Evolutionary conservation across 306 rosid genomes (phyloP), one percentile per base, ranked within the genome.

Genomic region (Citrullus colocynthis): DNA sequence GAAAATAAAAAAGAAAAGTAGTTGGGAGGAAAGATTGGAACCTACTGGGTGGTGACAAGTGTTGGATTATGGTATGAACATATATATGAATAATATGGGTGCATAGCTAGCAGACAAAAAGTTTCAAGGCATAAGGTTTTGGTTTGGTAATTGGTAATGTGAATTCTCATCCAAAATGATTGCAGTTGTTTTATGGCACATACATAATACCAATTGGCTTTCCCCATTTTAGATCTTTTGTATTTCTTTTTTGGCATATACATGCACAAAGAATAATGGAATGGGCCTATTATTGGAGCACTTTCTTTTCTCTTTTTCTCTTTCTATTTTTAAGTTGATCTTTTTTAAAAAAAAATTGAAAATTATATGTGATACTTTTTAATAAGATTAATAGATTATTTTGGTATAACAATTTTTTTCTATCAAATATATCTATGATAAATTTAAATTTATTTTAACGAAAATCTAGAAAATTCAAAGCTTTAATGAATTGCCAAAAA

Each of bases 221-320:
- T 64, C 6, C 21, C 72, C 48, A 64, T 64, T 64, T 64, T 2
- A 16, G 14, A 34, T 70, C 18, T 3, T 10, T 70, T 70, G 9
- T 70, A 45, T 70, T 70, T 45, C 57, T 42, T 70, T 70, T 70
- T 70, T 70, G 75, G 75, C 56, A 66, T 36, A 37, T 41, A 44
- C n/a, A 70, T 44, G 11, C 11, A 70, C 75, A 70, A 70, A 70
- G 57, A 70, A 70, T 70, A 70, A 34, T 64, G 72, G 72, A 17
- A 64, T 62, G 69, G 51, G 4, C 36, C 65, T 24, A 66, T 64
- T 64, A 64, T 64, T 66, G 75, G 75, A 44, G 20, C 57, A 45
- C 36, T 44, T 5, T 6, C 17, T 13, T 48, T 2, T 70, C 37
- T 45, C 24, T 70, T 6, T 69, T 4, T 2, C 11, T 69, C 18